Evolutionary conservation across 2,329 filamentous ascomycete species (phyloP).

Genomic region (Neoarthrinium moseri): DNA sequence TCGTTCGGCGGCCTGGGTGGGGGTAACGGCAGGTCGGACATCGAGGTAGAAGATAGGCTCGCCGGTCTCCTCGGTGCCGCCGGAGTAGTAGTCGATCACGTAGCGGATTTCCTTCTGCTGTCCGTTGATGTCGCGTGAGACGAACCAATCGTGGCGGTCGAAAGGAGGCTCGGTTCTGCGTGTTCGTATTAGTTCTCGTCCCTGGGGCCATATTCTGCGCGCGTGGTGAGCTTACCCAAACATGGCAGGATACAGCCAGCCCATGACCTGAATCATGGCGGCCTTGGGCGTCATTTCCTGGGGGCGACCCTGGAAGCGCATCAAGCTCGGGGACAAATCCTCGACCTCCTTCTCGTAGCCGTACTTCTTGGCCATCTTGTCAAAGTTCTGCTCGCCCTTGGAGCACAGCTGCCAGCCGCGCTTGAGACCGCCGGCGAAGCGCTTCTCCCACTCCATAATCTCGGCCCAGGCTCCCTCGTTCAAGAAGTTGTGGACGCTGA

Average conservation of each 20-base stretch:
- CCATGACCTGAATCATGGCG: slow-evolving; percentile 76
- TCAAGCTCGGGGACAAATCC: slow-evolving; percentile 65
- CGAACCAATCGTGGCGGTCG: slow-evolving; percentile 96
- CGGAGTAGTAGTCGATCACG: slow-evolving; percentile 95
- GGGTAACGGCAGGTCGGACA: slow-evolving; percentile 84
- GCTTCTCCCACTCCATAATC: slow-evolving; percentile 89
- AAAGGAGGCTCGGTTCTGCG: slow-evolving; percentile 79
- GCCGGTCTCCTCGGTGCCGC: slow-evolving; percentile 75
- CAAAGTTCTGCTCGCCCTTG: slow-evolving; percentile 67
- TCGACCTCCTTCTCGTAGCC: slow-evolving; percentile 52
- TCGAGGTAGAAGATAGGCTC: slow-evolving; percentile 96
- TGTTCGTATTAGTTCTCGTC: slow-evolving; percentile 18
- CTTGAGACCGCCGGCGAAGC: slow-evolving; percentile 73
- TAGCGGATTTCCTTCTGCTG: slow-evolving; percentile 79
- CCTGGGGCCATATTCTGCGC: slow-evolving; percentile 2
- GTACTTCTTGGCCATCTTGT: slow-evolving; percentile 31
- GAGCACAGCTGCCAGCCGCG: slow-evolving; percentile 73
- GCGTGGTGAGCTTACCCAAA: slow-evolving; percentile 61
- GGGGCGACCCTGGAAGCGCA: slow-evolving; percentile 87
- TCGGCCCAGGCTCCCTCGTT: slow-evolving; percentile 98
- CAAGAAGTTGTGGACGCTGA: slow-evolving; percentile 94
- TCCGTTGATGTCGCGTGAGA: slow-evolving; percentile 70
- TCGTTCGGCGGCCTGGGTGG: slow-evolving; percentile 76
- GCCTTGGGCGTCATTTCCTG: slow-evolving; percentile 91
- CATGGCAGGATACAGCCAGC: slow-evolving; percentile 73